These are phyloP conservation scores for Suhomyces ambrosiae DNA, from an alignment of 1,139 yeast genomes.

Conservation along the genomic window DNA sequence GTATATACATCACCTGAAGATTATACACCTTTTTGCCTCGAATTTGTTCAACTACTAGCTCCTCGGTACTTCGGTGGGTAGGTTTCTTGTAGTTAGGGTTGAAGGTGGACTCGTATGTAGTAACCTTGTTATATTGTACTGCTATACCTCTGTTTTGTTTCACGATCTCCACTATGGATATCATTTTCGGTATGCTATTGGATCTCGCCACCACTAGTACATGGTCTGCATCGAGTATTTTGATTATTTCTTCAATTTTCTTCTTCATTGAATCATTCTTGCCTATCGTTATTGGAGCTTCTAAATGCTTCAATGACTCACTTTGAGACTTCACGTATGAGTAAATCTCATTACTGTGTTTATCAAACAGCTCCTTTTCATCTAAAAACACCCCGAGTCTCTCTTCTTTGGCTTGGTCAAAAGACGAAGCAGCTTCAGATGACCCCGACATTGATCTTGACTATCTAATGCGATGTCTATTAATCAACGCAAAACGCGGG, in stretches of 20 bases:
- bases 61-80: neutral
- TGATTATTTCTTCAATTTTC: slow-evolving; percentile 21
- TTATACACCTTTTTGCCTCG: slow-evolving; percentile 22
- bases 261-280: slow-evolving; percentile 32
- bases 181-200: slow-evolving; percentile 26
- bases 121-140: slow-evolving; percentile 18
- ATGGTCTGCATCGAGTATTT: slow-evolving; percentile 10
- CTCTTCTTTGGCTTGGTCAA: slow-evolving; percentile 4
- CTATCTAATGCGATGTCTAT: slow-evolving; percentile 1
- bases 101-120: slow-evolving; percentile 10
- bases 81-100: slow-evolving; percentile 11
- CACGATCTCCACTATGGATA: slow-evolving; percentile 32
- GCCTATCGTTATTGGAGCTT: slow-evolving; percentile 19
- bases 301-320: slow-evolving; percentile 1
- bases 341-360: slow-evolving; percentile 2
- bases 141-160: slow-evolving; percentile 16
- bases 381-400: slow-evolving; percentile 5
- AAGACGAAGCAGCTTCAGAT: neutral
- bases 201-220: slow-evolving; percentile 23
- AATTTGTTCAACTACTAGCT: slow-evolving; percentile 12
- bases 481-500: neutral
- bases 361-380: slow-evolving; percentile 5
- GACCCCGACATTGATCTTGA: slow-evolving; percentile 4
- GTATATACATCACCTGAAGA: slow-evolving; percentile 25
- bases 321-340: slow-evolving; percentile 3